Base-by-base conservation (phyloP, 1,284 basidiomycete species). In the Pisolithus thermaeus region DNA sequence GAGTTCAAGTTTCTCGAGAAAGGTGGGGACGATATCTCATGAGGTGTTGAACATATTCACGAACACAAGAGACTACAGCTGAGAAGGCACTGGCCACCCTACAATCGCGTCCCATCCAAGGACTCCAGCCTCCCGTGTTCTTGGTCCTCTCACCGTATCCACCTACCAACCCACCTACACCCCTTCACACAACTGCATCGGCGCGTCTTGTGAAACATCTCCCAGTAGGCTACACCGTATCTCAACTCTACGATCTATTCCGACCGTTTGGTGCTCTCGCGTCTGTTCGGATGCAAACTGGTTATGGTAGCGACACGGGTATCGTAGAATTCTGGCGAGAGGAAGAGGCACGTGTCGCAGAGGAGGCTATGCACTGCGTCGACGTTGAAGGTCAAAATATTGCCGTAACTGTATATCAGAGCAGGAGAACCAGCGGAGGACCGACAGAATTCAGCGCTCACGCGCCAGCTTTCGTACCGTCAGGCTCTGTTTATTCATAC, bases 311-410 rank as follows among this genome's bases (percentile, higher is more conserved):
- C 46, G 85, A 86, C 63, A 85, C 80, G 0, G 90, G 83, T 47
- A 76, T 90, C 51, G 78, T 93, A 47, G 89, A 93, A 66, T 94
- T 90, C 66, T 94, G 89, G 89, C 81, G 83, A 58, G 90, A 93
- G 67, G 88, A 90, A 42, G 91, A 94, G 64, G 91, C 90, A 4
- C 76, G 78, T 18, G 70, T 75, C 20, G 89, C 89, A 2, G 90
- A 93, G 62, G 80, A 83, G 45, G 82, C 82, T 2, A 76, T 92
- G 78, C 88, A 91, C 66, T 91, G 86, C 58, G 79, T 83, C 18
- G 88, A 91, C 46, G 73, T 91, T 7, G 84, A 86, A 42, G 88
- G 87, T 9, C 80, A 83, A 61, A 90, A 87, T 60, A 91, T 91
- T 54, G 82, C 87, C 14, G 86, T 91, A 4, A 84, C 87, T 57